phyloP scores from a whole-genome alignment of 2,329 filamentous ascomycete species.

The Cladosporium halotolerans region DNA sequence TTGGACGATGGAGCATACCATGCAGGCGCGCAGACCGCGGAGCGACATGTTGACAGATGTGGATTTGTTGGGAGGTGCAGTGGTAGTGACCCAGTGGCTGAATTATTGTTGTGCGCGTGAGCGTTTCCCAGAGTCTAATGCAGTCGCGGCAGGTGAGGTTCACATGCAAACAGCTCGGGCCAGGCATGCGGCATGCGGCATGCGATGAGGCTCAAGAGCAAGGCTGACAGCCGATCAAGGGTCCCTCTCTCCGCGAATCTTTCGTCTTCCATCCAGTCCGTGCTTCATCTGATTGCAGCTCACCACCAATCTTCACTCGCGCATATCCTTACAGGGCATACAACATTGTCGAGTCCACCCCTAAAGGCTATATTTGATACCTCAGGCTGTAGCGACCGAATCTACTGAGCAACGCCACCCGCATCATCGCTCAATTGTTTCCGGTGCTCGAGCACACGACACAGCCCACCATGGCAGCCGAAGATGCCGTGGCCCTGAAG shows the following conservation, averaged over 20 bases:
- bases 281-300: too few relatives aligned
- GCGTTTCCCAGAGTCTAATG: not conserved
- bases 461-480: conserved; percentile 23
- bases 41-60: conserved; percentile 44
- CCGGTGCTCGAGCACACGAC: conserved; percentile 4
- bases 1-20: conserved; percentile 96
- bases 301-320: too few relatives aligned
- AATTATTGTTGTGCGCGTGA: not conserved
- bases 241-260: not conserved
- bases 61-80: not conserved
- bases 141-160: not conserved
- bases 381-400: too few relatives aligned
- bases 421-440: too few relatives aligned
- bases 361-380: too few relatives aligned
- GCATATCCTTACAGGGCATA: too few relatives aligned
- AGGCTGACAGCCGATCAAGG: not conserved
- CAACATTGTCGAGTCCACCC: too few relatives aligned
- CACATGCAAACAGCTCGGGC: not conserved
- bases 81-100: not conserved
- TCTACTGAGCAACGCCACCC: too few relatives aligned
- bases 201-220: not conserved
- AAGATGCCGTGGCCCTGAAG: conserved; percentile 75
- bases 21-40: conserved; percentile 88
- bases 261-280: not conserved
- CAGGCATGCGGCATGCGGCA: not conserved